phyloP scores from a whole-genome alignment of 192 early-diverging fungal species.

The Linnemannia hyalina region DNA sequence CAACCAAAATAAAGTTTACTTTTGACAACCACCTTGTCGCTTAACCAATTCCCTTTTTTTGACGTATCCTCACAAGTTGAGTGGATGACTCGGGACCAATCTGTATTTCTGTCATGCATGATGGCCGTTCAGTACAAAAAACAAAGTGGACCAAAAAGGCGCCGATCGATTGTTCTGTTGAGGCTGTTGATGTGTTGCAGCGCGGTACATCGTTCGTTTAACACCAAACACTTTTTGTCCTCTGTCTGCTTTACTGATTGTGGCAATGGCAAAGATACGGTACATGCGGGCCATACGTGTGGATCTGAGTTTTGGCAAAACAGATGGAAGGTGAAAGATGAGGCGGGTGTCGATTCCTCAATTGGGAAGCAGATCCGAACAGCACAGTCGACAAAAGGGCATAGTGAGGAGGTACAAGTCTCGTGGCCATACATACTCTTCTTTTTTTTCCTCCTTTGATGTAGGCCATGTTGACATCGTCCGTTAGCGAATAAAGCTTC shows the following conservation, averaged over 20 bases:
- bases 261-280: not conserved
- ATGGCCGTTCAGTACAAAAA: not conserved
- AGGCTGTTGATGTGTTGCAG: not conserved
- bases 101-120: not conserved
- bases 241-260: not conserved
- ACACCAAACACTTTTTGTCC: not conserved
- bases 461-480: not conserved
- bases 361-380: not conserved
- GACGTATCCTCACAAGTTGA: too few relatives aligned
- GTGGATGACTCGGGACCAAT: conserved; percentile 22
- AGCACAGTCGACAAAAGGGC: too few relatives aligned
- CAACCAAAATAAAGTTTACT: too few relatives aligned
- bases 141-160: not conserved
- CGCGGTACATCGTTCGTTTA: not conserved
- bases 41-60: too few relatives aligned
- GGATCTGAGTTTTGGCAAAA: not conserved
- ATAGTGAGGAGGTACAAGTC: not conserved
- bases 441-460: not conserved
- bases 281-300: not conserved
- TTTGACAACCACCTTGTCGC: too few relatives aligned
- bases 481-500: not conserved
- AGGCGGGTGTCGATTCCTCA: not conserved
- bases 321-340: not conserved
- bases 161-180: not conserved
- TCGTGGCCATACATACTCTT: not conserved